Evolutionary conservation across 306 rosid species (phyloP), one percentile per base, ranked within the genome.

Genomic region (Bauhinia variegata): DNA sequence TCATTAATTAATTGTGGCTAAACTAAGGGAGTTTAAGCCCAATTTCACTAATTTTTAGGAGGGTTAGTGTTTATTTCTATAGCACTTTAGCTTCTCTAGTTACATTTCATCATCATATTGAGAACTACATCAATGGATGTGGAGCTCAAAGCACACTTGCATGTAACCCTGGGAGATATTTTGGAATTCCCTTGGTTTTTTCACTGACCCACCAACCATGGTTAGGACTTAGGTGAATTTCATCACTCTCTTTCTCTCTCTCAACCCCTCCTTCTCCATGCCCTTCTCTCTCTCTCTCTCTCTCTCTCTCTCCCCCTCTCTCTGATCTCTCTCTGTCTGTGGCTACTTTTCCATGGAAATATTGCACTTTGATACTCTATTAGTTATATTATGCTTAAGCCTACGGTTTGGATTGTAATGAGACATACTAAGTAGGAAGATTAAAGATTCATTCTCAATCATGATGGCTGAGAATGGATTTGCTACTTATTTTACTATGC

Each of bases 191-290:
- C 91, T 82, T 82, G 88, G 98, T 84, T 84, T 72, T 81, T 82
- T 82, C 83, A 84, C 87, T 89, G 79, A 80, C 80, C 72, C 88
- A 83, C 89, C 89, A 89, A 89, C 98, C 98, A 93, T 93, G 98
- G 98, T 93, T 93, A 93, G 97, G 97, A 86, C 96, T 72, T 86
- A 81, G 93, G 96, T 84, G 83, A 80, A 71, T 64, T 79, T 81
- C 78, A 63, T 76, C 81, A 50, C 78, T 46, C 55, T 46, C 82
- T 58, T 39, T n/a, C n/a, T n/a, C n/a, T n/a, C n/a, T n/a, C n/a
- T n/a, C n/a, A n/a, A n/a, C n/a, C 31, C 59, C 78, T 16, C n/a
- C 67, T n/a, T 54, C 9, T 43, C 28, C 49, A 14, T 49, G 23
- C 54, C 3, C 65, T n/a, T n/a, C 48, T 41, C 19, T 60, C 48